phyloP scores from a whole-genome alignment of 129 eudicot species.

The Arctium minus region DNA sequence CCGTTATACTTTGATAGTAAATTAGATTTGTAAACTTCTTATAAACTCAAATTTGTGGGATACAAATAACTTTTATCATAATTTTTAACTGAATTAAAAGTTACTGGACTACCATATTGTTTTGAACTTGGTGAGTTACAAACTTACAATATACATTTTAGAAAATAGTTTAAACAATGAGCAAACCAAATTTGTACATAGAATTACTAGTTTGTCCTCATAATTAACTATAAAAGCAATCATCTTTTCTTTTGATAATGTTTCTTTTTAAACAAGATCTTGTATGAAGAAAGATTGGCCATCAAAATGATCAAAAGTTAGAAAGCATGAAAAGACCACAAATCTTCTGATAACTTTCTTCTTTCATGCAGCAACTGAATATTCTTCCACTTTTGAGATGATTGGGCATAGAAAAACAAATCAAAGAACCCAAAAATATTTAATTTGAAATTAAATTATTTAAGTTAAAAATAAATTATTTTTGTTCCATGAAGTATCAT shows the following conservation, averaged over 20 bases:
- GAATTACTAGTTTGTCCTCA: neutral
- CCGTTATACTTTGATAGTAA: neutral
- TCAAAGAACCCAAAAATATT: neutral
- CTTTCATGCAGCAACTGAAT: slow-evolving; percentile 38
- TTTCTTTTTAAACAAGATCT: slow-evolving; percentile 34
- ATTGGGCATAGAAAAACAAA: slow-evolving; percentile 19
- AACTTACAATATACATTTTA: too few species aligned
- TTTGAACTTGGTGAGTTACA: neutral
- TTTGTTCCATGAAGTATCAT: slow-evolving; percentile 27
- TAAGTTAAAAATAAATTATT: neutral
- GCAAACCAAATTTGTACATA: neutral
- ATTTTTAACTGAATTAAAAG: neutral
- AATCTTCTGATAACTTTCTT: slow-evolving; percentile 37
- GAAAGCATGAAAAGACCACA: slow-evolving; percentile 32
- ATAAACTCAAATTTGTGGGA: too few species aligned
- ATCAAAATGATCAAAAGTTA: slow-evolving; percentile 33
- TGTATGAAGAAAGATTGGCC: slow-evolving; percentile 42
- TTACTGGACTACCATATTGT: neutral
- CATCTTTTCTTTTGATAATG: slow-evolving; percentile 14
- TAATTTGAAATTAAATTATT: neutral
- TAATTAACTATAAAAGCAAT: slow-evolving; percentile 14
- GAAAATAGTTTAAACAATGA: too few species aligned
- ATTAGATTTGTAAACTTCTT: neutral
- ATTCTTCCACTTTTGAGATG: slow-evolving; percentile 21
- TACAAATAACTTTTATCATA: neutral